phyloP scores from a whole-genome alignment of 139 green algal species.

The Chlamydomonas sp. region DNA sequence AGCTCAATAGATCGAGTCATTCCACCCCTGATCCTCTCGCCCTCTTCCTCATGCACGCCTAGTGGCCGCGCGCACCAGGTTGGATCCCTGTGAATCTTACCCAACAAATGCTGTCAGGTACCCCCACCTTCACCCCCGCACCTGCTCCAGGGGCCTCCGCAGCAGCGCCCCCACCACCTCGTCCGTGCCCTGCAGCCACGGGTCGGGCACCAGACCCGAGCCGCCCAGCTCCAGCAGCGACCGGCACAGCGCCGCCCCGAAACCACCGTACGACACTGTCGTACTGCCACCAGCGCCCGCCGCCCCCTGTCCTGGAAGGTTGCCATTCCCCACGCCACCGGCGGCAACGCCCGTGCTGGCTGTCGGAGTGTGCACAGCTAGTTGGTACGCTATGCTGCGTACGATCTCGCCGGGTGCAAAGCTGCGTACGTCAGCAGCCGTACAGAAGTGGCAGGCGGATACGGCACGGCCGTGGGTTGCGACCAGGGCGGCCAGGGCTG shows the following conservation, averaged over 20 bases:
- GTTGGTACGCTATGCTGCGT: constrained; percentile 23
- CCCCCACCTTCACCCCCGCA: neutral
- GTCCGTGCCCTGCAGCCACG: constrained; percentile 20
- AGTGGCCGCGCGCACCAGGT: too few species aligned
- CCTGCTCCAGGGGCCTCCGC: constrained; percentile 13
- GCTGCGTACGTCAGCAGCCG: constrained; percentile 3
- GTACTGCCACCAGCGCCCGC: too few species aligned
- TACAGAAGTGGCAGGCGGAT: constrained; percentile 16
- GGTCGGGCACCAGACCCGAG: neutral
- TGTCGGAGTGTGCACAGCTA: neutral
- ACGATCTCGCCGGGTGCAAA: constrained; percentile 18
- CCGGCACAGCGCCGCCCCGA: constrained; percentile 6
- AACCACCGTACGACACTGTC: neutral
- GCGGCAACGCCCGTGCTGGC: too few species aligned
- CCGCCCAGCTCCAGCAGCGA: constrained; percentile 15
- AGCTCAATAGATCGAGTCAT: too few species aligned
- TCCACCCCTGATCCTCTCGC: too few species aligned
- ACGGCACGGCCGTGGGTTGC: neutral
- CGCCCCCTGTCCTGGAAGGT: too few species aligned
- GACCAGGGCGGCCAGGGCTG: neutral
- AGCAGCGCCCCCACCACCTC: constrained; percentile 26
- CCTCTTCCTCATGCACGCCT: too few species aligned
- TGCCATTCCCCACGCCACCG: too few species aligned
- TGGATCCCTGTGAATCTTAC: neutral
- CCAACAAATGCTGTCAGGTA: neutral